phyloP scores from a whole-genome alignment of 257 asterid species.

The Avicennia marina region DNA sequence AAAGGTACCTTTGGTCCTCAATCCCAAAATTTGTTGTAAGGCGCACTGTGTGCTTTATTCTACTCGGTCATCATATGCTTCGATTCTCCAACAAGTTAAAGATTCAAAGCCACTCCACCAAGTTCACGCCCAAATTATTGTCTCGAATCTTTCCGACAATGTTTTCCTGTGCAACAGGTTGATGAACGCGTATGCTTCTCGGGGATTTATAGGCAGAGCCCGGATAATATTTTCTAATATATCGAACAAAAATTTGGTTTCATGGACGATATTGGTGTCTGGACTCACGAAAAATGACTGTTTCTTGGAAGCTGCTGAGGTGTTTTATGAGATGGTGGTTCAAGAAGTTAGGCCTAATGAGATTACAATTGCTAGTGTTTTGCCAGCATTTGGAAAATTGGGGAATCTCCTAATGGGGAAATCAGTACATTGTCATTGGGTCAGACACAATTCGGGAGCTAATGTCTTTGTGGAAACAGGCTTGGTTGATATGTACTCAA shows the following conservation, averaged over 20 bases:
- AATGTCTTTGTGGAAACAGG: constrained; percentile 55
- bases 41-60: not conserved
- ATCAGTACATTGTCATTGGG: constrained; percentile 56
- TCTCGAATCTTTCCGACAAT: constrained; percentile 33
- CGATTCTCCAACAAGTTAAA: constrained; percentile 31
- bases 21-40: not conserved
- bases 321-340: constrained; percentile 38
- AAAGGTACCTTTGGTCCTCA: not conserved
- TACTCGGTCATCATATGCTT: constrained; percentile 26
- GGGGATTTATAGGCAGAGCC: constrained; percentile 30
- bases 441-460: constrained; percentile 17
- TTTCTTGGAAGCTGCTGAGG: constrained; percentile 38
- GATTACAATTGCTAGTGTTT: constrained; percentile 43
- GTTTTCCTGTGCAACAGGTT: constrained; percentile 45
- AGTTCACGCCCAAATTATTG: constrained; percentile 41
- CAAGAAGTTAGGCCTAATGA: constrained; percentile 46
- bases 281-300: constrained; percentile 48
- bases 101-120: constrained; percentile 39
- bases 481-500: constrained; percentile 48
- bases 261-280: constrained; percentile 57
- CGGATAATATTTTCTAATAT: constrained; percentile 35
- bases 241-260: constrained; percentile 37
- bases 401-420: constrained; percentile 33
- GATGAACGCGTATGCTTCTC: constrained; percentile 49
- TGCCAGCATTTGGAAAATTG: constrained; percentile 54